phyloP scores from a whole-genome alignment of 306 rosid genomes.

The Oemleria cerasiformis region DNA sequence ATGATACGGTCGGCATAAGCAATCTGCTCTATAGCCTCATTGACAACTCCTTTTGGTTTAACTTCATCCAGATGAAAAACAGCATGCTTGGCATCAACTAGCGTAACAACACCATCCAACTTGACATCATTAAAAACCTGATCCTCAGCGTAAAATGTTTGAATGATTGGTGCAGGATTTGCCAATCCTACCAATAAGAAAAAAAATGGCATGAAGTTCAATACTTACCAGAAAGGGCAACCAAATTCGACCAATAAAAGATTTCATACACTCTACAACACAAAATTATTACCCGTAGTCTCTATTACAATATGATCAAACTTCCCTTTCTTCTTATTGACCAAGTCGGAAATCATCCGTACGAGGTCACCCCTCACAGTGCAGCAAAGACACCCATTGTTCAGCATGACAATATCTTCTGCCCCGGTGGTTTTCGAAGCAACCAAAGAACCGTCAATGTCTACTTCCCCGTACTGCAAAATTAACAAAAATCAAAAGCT shows the following conservation, averaged over 20 bases:
- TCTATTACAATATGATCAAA: conserved; percentile 93
- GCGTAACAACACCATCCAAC: conserved; percentile 94
- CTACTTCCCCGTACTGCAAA: conserved; percentile 84
- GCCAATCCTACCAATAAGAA: conserved; percentile 66
- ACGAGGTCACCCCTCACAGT: conserved; percentile 98
- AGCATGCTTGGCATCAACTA: conserved; percentile 93
- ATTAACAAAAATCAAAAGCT: conserved; percentile 21
- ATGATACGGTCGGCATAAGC: conserved; percentile 95
- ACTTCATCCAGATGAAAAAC: conserved; percentile 77
- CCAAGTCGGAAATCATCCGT: conserved; percentile 82
- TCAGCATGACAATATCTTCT: conserved; percentile 91
- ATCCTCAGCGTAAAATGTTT: conserved; percentile 95
- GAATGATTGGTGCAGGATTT: conserved; percentile 92
- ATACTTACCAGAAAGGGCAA: background rate
- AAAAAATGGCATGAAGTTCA: conserved; percentile 11
- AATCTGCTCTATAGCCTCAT: conserved; percentile 90
- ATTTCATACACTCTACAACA: background rate
- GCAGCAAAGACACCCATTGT: conserved; percentile 96
- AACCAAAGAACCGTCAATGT: conserved; percentile 91
- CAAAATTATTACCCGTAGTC: conserved; percentile 59
- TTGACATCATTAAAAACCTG: conserved; percentile 73
- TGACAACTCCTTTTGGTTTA: conserved; percentile 83
- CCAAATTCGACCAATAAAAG: background rate
- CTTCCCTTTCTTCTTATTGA: conserved; percentile 70
- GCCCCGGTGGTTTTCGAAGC: conserved; percentile 84